These are phyloP conservation scores for Penicillium sp. DNA, from an alignment of 2,329 filamentous ascomycete genomes.

Conservation along the genomic window DNA sequence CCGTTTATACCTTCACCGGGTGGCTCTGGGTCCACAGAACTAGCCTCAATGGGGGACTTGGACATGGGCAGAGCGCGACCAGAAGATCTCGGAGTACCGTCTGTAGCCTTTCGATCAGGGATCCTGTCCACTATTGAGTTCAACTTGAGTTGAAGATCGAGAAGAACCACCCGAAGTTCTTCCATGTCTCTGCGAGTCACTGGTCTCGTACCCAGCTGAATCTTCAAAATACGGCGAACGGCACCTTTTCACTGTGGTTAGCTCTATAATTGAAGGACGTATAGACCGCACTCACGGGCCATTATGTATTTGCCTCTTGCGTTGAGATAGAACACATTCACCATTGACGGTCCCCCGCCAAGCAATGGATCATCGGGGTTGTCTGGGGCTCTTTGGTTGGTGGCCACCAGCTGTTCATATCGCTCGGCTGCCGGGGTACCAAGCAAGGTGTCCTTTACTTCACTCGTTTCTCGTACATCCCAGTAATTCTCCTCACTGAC, in stretches of 20 bases:
- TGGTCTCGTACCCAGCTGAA: conserved; percentile 45
- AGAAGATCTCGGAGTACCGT: conserved; percentile 19
- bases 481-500: conserved; percentile 49
- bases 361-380: conserved; percentile 42
- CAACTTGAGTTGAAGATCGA: conserved; percentile 42
- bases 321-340: conserved; percentile 45
- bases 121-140: conserved; percentile 45
- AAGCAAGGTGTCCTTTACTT: conserved; percentile 47
- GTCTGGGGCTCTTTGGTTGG: conserved; percentile 35
- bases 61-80: conserved; percentile 27
- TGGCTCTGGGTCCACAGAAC: conserved; percentile 29
- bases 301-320: conserved; percentile 47
- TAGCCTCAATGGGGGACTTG: conserved; percentile 27
- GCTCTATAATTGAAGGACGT: conserved; percentile 1
- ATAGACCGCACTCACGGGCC: conserved; percentile 36
- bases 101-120: conserved; percentile 30
- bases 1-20: conserved; percentile 37
- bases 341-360: conserved; percentile 42
- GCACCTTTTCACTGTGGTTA: conserved; percentile 29
- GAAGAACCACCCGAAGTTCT: conserved; percentile 41
- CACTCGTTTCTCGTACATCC: conserved; percentile 48
- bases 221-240: conserved; percentile 43
- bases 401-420: conserved; percentile 36
- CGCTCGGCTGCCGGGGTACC: conserved; percentile 38
- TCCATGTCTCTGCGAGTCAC: conserved; percentile 46